Base-by-base conservation (phyloP, 805 yeast genomes). In the Saccharomycopsis malanga region DNA sequence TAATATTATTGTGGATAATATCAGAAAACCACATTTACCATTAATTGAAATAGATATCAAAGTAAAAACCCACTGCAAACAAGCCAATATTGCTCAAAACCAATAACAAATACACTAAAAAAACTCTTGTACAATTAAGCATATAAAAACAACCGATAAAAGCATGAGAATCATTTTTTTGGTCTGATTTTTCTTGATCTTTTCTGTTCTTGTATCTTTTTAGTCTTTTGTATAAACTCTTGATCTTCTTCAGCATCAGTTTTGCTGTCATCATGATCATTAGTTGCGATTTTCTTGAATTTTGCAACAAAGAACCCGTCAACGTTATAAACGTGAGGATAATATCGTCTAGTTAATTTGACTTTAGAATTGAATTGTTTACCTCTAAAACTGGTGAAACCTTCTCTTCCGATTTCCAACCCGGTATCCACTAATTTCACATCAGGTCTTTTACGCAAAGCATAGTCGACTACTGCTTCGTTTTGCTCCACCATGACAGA, bases 261-360 rank as follows among this genome's bases (percentile, higher is more conserved):
- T 69, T 83, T 85, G 49, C 88, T 77, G 46, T 78, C 79, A 66
- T 86, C 95, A 58, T 83, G 85, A 40, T 88, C 83, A 54, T 94
- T 81, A 51, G 96, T 72, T 0, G 89, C 95, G 54, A 77, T 79
- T 75, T 93, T 93, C 70, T 86, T 79, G 73, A 93, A 87, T 66
- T 91, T 93, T 47, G 99, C 99, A 50, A 93, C 98, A 65, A 71
- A 93, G 76, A 93, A 93, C 21, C 99, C 99, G 67, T 93, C 99
- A 46, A 93, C 98, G 65, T 93, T 93, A 64, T 93, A 93, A 23
- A 96, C 89, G 68, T 93, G 99, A 46, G 99, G 99, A 64, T 93
- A 93, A 67, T 91, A 93, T 66, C 99, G 80, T 72, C 96, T 80
- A 2, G 98, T 89, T 57, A 91, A 69, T 42, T 78, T 76, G 46